Conservation (phyloP, 176 grass and related monocot genomes). For the Cenchrus purpureus region DNA sequence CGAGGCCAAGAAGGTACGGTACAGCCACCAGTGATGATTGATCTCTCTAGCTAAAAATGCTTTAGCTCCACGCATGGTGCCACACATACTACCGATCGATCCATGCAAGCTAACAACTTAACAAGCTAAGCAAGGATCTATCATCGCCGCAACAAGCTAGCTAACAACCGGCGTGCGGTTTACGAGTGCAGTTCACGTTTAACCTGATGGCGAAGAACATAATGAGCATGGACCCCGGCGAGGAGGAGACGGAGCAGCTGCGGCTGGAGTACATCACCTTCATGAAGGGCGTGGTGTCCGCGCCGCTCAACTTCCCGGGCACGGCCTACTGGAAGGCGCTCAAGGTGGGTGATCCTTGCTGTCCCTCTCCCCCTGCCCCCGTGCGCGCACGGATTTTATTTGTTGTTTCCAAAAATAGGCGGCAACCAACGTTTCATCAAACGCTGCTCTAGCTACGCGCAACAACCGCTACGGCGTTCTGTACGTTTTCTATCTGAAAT, state of each 20-base stretch:
- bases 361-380: no score
- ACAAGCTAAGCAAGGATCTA: neutral
- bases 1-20: constrained; percentile 79
- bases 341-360: constrained; percentile 55
- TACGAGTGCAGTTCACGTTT: constrained; percentile 84
- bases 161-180: neutral
- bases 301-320: constrained; percentile 91
- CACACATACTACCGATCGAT: neutral
- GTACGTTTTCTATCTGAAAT: neutral
- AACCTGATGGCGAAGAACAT: constrained; percentile 99
- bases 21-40: no score
- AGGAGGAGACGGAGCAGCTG: constrained; percentile 83
- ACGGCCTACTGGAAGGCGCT: constrained; percentile 93
- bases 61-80: neutral
- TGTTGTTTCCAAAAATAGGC: constrained; percentile 29
- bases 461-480: constrained; percentile 10
- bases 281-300: constrained; percentile 95
- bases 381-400: neutral
- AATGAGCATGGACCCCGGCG: constrained; percentile 86
- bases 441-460: constrained; percentile 4
- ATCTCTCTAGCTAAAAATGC: neutral
- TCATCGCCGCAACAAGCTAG: neutral
- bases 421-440: constrained; percentile 28
- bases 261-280: constrained; percentile 88
- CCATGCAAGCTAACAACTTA: neutral